Conservation (phyloP, 2,329 filamentous ascomycete species). For the Colletotrichum echinochloae region DNA sequence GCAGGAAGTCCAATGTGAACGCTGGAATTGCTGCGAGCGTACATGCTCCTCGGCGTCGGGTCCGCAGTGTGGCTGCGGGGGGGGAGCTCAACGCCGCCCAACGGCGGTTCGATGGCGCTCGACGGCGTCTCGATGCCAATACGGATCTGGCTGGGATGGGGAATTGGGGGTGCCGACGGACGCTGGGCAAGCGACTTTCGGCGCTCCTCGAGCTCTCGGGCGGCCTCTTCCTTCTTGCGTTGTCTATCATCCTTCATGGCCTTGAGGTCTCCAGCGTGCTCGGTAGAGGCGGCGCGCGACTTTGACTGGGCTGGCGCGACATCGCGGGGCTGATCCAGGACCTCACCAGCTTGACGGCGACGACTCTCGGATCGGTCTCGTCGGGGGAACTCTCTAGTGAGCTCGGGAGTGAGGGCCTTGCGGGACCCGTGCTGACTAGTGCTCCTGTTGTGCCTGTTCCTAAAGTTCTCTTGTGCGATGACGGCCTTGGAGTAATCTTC, state of each 20-base stretch:
- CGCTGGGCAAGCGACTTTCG: conserved; percentile 85
- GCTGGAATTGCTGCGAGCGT: conserved; percentile 54
- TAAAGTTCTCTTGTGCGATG: conserved; percentile 66
- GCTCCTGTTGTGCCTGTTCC: conserved; percentile 66
- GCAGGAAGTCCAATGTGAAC: conserved; percentile 83
- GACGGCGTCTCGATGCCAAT: conserved; percentile 46
- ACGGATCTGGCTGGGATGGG: conserved; percentile 73
- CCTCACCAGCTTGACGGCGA: conserved; percentile 49
- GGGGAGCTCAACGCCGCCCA: conserved; percentile 57
- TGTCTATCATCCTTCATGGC: conserved; percentile 71
- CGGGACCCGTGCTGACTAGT: conserved; percentile 54
- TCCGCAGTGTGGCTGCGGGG: conserved; percentile 75
- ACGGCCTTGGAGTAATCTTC: conserved; percentile 67
- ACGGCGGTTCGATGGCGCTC: conserved; percentile 51
- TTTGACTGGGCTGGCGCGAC: conserved; percentile 47
- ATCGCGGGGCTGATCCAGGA: conserved; percentile 43
- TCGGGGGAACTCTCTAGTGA: conserved; percentile 45
- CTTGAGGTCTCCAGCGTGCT: conserved; percentile 66
- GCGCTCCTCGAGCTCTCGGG: conserved; percentile 88
- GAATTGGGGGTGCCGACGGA: conserved; percentile 83
- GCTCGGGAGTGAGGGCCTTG: conserved; percentile 52
- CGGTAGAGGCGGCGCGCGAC: conserved; percentile 56
- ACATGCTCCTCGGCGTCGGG: conserved; percentile 63
- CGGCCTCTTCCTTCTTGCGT: conserved; percentile 78
- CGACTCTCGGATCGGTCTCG: conserved; percentile 56